phyloP scores from a whole-genome alignment of 139 green algal genomes.

The Chlorella sp. region DNA sequence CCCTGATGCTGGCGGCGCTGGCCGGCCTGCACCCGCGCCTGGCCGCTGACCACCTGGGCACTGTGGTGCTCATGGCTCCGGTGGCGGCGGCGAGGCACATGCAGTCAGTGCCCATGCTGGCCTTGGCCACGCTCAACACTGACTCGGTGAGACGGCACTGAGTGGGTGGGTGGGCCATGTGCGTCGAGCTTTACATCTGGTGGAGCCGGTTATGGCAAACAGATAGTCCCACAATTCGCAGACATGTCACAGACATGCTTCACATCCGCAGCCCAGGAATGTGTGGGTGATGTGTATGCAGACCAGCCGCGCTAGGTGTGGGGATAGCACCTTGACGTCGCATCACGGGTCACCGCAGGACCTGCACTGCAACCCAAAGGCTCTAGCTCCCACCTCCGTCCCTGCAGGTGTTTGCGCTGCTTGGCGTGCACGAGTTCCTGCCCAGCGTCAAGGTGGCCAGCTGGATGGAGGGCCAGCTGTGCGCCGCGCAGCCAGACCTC shows the following conservation, averaged over 20 bases:
- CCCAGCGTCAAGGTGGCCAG: conserved; percentile 7
- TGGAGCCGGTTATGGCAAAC: too few species aligned
- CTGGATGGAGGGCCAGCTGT: conserved; percentile 21
- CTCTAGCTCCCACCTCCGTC: too few species aligned
- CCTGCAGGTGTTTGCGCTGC: conserved; percentile 7
- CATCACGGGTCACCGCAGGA: too few species aligned
- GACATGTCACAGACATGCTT: too few species aligned
- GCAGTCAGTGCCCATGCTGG: conserved; percentile 23
- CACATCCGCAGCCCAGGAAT: too few species aligned
- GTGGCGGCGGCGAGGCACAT: conserved; percentile 42
- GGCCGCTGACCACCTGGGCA: conserved; percentile 2
- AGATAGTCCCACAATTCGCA: too few species aligned
- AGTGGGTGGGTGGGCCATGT: too few species aligned
- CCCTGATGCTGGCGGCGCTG: conserved; percentile 40
- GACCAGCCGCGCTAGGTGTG: too few species aligned
- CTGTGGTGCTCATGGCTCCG: conserved; percentile 36
- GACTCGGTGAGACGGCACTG: conserved; percentile 26
- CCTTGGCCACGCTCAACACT: conserved; percentile 20
- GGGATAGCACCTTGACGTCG: too few species aligned
- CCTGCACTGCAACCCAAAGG: too few species aligned
- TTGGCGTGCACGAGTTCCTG: conserved; percentile 10
- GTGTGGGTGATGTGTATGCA: too few species aligned
- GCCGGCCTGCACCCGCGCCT: conserved; percentile 4
- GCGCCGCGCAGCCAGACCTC: conserved; percentile 20
- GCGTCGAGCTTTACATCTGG: too few species aligned